Conservation (phyloP, 257 asterid species). For the Orobanche coerulescens region DNA sequence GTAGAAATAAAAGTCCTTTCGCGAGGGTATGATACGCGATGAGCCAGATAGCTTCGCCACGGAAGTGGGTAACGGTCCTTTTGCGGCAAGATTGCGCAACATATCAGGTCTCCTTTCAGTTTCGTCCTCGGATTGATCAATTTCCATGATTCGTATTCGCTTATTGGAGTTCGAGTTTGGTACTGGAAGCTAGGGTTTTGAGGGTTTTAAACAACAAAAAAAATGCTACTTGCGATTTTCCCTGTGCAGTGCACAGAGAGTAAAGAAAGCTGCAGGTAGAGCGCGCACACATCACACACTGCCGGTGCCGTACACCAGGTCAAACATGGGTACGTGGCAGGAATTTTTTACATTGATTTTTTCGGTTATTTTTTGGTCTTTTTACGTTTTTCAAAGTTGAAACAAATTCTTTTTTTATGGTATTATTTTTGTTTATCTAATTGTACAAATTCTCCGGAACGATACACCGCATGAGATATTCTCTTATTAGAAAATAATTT, state of each 20-base stretch:
- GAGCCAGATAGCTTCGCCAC: constrained; percentile 73
- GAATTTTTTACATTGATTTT: not conserved
- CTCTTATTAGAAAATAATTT: too few relatives aligned
- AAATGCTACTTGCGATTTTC: not conserved
- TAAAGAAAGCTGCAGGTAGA: not conserved
- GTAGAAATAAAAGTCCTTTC: constrained; percentile 81
- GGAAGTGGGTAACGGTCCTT: constrained; percentile 44
- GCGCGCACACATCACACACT: not conserved
- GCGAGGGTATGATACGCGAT: constrained; percentile 62
- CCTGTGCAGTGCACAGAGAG: not conserved
- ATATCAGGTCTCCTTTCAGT: constrained; percentile 27
- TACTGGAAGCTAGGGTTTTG: constrained; percentile 34
- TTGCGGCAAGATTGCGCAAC: constrained; percentile 37
- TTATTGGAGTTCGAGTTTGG: constrained; percentile 8
- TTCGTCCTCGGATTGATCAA: constrained; percentile 50
- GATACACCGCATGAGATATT: too few relatives aligned
- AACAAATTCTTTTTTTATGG: not conserved
- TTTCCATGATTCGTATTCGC: constrained; percentile 37
- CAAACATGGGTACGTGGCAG: not conserved
- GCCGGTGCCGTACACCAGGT: constrained; percentile 12
- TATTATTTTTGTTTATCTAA: too few relatives aligned
- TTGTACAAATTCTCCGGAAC: too few relatives aligned
- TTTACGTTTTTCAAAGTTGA: not conserved
- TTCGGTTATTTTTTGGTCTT: too few relatives aligned
- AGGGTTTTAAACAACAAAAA: constrained; percentile 38